Conservation (phyloP, 306 rosid genomes). For the Fragaria nilgerrensis region DNA sequence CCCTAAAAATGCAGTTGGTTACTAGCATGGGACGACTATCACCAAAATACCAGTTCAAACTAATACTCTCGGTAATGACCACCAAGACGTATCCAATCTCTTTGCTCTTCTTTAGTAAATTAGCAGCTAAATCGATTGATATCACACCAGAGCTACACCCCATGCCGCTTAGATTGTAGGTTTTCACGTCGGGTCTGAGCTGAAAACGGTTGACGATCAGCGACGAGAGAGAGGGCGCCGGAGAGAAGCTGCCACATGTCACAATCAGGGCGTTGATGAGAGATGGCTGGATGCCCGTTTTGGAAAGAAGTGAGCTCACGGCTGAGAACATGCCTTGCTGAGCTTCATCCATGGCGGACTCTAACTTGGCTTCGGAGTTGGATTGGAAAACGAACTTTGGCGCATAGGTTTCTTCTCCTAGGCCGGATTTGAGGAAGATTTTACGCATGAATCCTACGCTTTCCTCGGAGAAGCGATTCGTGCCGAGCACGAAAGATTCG, state of each 20-base stretch:
- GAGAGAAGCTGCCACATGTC: constrained; percentile 20
- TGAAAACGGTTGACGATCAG: constrained; percentile 14
- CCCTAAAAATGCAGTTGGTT: constrained; percentile 15
- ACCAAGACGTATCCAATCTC: not conserved
- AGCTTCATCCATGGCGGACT: constrained; percentile 12
- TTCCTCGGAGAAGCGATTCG: not conserved
- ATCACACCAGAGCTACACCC: constrained; percentile 20
- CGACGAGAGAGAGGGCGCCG: constrained; percentile 13
- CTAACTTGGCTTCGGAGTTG: not conserved
- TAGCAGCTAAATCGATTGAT: constrained; percentile 10
- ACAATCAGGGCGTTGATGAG: constrained; percentile 8
- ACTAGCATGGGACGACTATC: constrained; percentile 22
- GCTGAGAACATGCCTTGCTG: constrained; percentile 17
- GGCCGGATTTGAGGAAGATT: constrained; percentile 18
- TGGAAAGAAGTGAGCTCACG: constrained; percentile 3
- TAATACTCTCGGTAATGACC: constrained; percentile 9
- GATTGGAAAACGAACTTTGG: constrained; percentile 14
- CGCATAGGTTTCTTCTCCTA: constrained; percentile 20
- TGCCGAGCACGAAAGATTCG: not conserved
- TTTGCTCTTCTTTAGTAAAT: not conserved
- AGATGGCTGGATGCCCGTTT: not conserved
- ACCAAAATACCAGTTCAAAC: constrained; percentile 15
- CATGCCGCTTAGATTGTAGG: constrained; percentile 22
- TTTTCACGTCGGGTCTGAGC: constrained; percentile 13
- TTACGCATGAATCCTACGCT: constrained; percentile 14